phyloP scores from a whole-genome alignment of 2,329 filamentous ascomycete genomes.

The Exserohilum rostratum region DNA sequence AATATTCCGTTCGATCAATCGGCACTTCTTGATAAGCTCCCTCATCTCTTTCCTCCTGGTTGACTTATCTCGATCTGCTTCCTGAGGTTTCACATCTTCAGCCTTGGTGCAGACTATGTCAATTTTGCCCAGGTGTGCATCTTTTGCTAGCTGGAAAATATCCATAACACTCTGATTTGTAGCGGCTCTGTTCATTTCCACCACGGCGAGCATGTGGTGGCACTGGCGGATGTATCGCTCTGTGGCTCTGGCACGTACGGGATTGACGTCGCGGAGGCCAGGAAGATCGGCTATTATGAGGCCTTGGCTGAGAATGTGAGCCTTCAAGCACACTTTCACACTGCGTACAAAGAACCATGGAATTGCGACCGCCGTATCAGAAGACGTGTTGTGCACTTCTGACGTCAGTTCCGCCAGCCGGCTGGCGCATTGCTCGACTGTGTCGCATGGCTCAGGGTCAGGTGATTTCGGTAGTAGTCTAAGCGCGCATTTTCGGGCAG shows the following conservation, averaged over 20 bases:
- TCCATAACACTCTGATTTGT: slow-evolving; percentile 51
- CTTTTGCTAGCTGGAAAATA: slow-evolving; percentile 52
- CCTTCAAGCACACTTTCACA: slow-evolving; percentile 53
- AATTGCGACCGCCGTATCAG: slow-evolving; percentile 1
- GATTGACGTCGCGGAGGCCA: slow-evolving; percentile 57
- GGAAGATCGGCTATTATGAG: slow-evolving; percentile 58
- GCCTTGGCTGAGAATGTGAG: slow-evolving; percentile 57
- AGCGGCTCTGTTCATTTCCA: slow-evolving; percentile 50
- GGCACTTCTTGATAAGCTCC: no score
- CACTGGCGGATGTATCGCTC: slow-evolving; percentile 55
- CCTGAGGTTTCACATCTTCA: slow-evolving; percentile 19
- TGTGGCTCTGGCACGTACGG: slow-evolving; percentile 52
- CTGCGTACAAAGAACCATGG: slow-evolving; percentile 57
- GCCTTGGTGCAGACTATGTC: slow-evolving; percentile 31
- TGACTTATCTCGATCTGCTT: slow-evolving; percentile 7
- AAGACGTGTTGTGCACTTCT: background rate
- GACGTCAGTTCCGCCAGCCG: background rate
- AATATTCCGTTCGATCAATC: background rate
- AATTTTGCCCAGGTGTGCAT: slow-evolving; percentile 45
- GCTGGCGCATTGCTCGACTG: background rate
- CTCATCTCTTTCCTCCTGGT: background rate
- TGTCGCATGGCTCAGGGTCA: background rate
- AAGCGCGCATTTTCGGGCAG: background rate
- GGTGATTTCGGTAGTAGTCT: background rate
- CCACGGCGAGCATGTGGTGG: slow-evolving; percentile 57